phyloP scores from a whole-genome alignment of 257 asterid genomes.

The Solanum pinnatisectum region DNA sequence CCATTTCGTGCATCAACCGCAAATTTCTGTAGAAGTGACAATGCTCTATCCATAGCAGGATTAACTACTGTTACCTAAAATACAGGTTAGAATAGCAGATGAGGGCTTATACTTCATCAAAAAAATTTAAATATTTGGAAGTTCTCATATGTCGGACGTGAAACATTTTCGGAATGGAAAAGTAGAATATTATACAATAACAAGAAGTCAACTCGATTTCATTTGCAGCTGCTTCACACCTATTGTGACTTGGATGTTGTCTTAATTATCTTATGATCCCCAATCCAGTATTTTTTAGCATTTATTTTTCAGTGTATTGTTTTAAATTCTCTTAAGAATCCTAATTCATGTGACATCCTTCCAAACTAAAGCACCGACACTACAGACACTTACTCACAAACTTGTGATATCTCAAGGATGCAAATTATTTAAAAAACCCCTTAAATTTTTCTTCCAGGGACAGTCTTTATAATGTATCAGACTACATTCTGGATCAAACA shows the following conservation, averaged over 20 bases:
- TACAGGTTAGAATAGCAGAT: not conserved
- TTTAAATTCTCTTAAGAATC: not conserved
- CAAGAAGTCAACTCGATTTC: not conserved
- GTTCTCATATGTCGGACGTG: not conserved
- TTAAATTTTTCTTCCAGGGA: not conserved
- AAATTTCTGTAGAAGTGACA: constrained; percentile 56
- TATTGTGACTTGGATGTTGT: not conserved
- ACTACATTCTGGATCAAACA: not conserved
- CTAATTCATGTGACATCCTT: not conserved
- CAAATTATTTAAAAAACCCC: not conserved
- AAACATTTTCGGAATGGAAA: not conserved
- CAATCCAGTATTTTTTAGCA: not conserved
- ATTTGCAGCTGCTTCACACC: not conserved
- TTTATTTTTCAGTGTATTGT: not conserved
- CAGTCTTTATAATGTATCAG: not conserved
- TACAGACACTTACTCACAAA: not conserved
- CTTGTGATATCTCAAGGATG: not conserved
- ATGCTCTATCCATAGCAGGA: constrained; percentile 88
- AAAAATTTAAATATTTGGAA: not conserved
- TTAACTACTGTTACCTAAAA: constrained; percentile 72
- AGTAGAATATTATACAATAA: not conserved
- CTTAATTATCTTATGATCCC: not conserved
- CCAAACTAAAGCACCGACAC: not conserved
- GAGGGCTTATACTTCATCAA: not conserved
- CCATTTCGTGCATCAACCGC: constrained; percentile 65